These are phyloP conservation scores for Ilyonectria destructans DNA, from an alignment of 2,329 filamentous ascomycete species.

Conservation along the genomic window DNA sequence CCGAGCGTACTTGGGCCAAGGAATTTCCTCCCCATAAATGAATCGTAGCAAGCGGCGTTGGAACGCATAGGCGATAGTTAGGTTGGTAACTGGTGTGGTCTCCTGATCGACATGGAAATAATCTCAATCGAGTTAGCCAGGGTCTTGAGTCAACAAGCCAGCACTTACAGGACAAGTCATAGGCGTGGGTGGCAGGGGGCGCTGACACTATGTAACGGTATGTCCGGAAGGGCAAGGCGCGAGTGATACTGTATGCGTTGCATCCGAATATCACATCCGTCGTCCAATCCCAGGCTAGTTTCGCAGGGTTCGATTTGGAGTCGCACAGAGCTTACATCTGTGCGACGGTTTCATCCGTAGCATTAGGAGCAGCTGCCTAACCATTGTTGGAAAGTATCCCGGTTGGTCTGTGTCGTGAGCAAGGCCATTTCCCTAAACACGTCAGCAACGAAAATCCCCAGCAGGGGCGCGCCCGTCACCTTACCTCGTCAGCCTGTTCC, in stretches of 20 bases:
- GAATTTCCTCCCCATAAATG: not conserved
- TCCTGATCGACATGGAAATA: not conserved
- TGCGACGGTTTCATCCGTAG: not conserved
- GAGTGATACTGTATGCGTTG: not conserved
- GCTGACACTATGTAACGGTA: not conserved
- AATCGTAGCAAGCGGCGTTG: not conserved
- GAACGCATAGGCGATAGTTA: not conserved
- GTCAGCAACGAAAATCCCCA: not conserved
- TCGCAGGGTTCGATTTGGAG: no score
- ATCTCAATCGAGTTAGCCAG: not conserved
- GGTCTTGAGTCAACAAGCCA: not conserved
- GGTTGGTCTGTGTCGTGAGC: not conserved
- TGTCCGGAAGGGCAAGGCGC: not conserved
- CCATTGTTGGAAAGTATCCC: not conserved
- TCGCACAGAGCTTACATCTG: not conserved
- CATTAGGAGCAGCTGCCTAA: not conserved
- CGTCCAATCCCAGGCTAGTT: not conserved
- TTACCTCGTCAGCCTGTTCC: not conserved
- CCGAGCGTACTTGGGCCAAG: not conserved
- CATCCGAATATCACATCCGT: not conserved
- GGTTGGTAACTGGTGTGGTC: not conserved
- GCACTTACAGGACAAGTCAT: not conserved
- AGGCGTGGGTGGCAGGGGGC: not conserved
- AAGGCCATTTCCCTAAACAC: not conserved
- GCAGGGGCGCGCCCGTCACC: not conserved